These are phyloP conservation scores for Trametes cingulata DNA, from an alignment of 768 basidiomycete genomes.

Conservation along the genomic window DNA sequence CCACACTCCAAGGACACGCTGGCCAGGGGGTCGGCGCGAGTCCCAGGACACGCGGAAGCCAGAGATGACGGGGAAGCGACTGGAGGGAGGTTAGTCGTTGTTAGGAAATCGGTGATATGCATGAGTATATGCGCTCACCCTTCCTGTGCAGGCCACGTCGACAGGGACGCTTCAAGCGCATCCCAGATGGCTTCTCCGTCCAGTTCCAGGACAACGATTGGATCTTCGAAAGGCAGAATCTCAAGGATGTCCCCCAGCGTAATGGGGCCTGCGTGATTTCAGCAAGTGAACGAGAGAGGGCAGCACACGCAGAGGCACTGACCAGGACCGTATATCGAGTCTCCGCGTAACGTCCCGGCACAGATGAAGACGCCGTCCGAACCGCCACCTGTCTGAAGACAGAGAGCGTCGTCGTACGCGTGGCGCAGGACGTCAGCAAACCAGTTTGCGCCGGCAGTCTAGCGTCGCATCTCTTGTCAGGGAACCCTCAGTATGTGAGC, in stretches of 20 bases:
- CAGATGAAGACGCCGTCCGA: constrained; percentile 82
- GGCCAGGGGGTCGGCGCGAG: constrained; percentile 66
- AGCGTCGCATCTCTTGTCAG: background rate
- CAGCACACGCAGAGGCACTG: background rate
- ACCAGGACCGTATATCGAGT: constrained; percentile 85
- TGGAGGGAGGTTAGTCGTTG: constrained; percentile 30
- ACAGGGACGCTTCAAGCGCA: constrained; percentile 69
- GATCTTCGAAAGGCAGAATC: constrained; percentile 87
- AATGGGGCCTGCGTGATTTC: constrained; percentile 52
- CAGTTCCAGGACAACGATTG: constrained; percentile 77
- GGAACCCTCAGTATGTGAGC: background rate
- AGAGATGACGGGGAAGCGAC: constrained; percentile 87
- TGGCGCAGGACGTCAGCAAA: constrained; percentile 83
- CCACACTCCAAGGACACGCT: constrained; percentile 76
- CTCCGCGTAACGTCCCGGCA: constrained; percentile 84
- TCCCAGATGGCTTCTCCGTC: constrained; percentile 81
- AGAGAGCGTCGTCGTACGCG: constrained; percentile 74
- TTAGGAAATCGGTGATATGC: background rate
- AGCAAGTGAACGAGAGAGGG: background rate
- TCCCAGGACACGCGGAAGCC: constrained; percentile 89
- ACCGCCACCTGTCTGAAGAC: constrained; percentile 57
- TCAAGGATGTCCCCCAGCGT: constrained; percentile 87
- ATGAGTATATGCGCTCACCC: constrained; percentile 49
- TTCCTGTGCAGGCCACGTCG: constrained; percentile 87
- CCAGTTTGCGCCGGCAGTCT: constrained; percentile 80